Evolutionary conservation across 768 basidiomycete genomes (phyloP).

Genomic region (Tylopilus rubrobrunneus): DNA sequence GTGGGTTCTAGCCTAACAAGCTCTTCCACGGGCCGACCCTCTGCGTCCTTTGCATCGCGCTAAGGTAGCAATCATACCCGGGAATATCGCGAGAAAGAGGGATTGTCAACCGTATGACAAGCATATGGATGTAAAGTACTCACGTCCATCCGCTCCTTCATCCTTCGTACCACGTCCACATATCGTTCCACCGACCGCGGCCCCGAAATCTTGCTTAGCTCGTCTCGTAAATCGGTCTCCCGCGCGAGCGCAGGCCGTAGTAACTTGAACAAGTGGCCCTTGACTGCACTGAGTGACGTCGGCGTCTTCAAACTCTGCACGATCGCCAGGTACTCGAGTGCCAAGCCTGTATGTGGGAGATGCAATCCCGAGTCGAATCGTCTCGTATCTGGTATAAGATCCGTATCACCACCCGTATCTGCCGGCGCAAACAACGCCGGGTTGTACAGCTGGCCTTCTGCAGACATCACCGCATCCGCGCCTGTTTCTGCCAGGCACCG

Average conservation of each 20-base stretch:
- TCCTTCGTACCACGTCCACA: constrained; percentile 51
- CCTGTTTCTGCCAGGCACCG: constrained; percentile 80
- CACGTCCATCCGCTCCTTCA: constrained; percentile 57
- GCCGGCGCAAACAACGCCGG: constrained; percentile 65
- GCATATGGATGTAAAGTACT: constrained; percentile 17
- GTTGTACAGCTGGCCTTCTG: constrained; percentile 94
- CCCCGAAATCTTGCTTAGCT: constrained; percentile 51
- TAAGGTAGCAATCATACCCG: constrained; percentile 7
- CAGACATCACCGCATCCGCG: constrained; percentile 90
- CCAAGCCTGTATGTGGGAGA: constrained; percentile 60
- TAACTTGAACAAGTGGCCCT: constrained; percentile 92
- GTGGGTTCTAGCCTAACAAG: constrained; percentile 39
- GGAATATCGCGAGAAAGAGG: not conserved
- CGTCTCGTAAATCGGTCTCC: constrained; percentile 70
- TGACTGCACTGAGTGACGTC: constrained; percentile 73
- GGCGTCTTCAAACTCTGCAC: constrained; percentile 58
- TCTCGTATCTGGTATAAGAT: not conserved
- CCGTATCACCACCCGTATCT: constrained; percentile 11
- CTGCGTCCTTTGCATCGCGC: constrained; percentile 45
- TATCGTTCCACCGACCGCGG: constrained; percentile 34
- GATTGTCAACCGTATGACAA: not conserved
- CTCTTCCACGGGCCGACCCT: constrained; percentile 30
- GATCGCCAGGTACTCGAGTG: constrained; percentile 83
- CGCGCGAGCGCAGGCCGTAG: constrained; percentile 69
- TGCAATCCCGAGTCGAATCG: constrained; percentile 42